Percentiles rank a stretch among this genome's conserved stretches.
phyloP scores from a whole-genome alignment of 495 filamentous ascomycete genomes.

The Lineolata rhizophorae region DNA sequence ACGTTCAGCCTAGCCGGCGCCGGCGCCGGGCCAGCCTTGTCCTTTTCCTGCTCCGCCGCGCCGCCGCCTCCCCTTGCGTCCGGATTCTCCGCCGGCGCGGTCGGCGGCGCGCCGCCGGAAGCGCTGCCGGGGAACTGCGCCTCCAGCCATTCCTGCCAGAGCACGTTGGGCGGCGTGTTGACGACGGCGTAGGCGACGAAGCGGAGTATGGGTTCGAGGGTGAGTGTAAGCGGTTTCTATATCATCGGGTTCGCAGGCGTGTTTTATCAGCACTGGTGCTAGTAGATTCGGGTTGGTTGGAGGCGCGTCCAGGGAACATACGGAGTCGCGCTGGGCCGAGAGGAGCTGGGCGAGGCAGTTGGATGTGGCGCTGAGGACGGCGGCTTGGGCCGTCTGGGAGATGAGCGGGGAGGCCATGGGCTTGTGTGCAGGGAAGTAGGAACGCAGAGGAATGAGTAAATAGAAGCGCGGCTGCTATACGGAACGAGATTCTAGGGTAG shows the following conservation, averaged over 20 bases:
- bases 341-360: conserved; percentile 69
- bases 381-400: conserved; percentile 15
- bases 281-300: no score
- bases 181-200: conserved; percentile 1
- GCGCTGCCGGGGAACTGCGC: conserved; percentile 20
- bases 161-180: conserved; percentile 1
- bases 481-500: no score
- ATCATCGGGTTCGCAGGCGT: conserved; percentile 12
- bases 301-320: conserved; percentile 22
- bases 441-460: no score
- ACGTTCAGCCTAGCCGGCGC: neutral
- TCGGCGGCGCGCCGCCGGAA: neutral
- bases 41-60: neutral
- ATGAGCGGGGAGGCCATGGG: no score
- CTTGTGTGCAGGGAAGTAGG: no score
- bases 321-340: conserved; percentile 40
- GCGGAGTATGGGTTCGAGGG: conserved; percentile 1
- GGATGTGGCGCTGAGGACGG: conserved; percentile 44
- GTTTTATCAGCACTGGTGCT: no score
- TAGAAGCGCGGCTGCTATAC: no score
- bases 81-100: neutral
- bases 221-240: conserved; percentile 1
- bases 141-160: conserved; percentile 19
- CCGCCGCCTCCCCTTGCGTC: no score
- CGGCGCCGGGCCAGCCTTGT: neutral